These are phyloP conservation scores for Didymella lethalis DNA, from an alignment of 2,329 filamentous ascomycete genomes.

Conservation along the genomic window DNA sequence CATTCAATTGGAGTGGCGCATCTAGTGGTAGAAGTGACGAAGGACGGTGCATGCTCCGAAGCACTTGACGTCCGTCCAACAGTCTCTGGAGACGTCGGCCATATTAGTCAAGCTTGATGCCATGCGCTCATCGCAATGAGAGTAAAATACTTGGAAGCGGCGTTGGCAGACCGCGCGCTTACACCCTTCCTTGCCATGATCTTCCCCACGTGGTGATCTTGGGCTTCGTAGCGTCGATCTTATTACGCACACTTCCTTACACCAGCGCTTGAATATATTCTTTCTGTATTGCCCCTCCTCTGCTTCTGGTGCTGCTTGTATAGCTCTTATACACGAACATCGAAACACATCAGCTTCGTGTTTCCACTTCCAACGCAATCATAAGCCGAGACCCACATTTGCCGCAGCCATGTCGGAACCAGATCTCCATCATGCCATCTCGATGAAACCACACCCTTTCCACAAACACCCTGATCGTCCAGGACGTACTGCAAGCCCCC, in stretches of 20 bases:
- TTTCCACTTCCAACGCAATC: neutral
- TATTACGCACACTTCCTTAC: slow-evolving; percentile 11
- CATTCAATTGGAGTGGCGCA: neutral
- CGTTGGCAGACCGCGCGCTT: slow-evolving; percentile 11
- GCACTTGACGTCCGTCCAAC: neutral
- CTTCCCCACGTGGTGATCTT: slow-evolving; percentile 26
- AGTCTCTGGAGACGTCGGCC: neutral
- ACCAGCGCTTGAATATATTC: neutral
- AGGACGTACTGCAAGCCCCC: slow-evolving; percentile 42
- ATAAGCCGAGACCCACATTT: neutral
- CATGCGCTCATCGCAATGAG: neutral
- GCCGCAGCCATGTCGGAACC: slow-evolving; percentile 50
- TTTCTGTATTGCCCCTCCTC: neutral
- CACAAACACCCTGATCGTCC: slow-evolving; percentile 41
- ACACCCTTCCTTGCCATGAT: slow-evolving; percentile 18
- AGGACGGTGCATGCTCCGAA: neutral
- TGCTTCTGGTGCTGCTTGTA: neutral
- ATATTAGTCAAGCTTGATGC: neutral
- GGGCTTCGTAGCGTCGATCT: slow-evolving; percentile 19
- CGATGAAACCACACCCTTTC: slow-evolving; percentile 57
- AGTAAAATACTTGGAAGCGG: slow-evolving; percentile 6
- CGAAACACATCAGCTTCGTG: neutral
- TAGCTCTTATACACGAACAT: neutral
- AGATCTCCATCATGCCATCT: slow-evolving; percentile 58
- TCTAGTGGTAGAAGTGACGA: neutral